A percentile compares a stretch with the other conserved stretches of the same genome.
These are phyloP conservation scores for Poa pratensis DNA, from an alignment of 176 grass and related monocot genomes.

Conservation along the genomic window DNA sequence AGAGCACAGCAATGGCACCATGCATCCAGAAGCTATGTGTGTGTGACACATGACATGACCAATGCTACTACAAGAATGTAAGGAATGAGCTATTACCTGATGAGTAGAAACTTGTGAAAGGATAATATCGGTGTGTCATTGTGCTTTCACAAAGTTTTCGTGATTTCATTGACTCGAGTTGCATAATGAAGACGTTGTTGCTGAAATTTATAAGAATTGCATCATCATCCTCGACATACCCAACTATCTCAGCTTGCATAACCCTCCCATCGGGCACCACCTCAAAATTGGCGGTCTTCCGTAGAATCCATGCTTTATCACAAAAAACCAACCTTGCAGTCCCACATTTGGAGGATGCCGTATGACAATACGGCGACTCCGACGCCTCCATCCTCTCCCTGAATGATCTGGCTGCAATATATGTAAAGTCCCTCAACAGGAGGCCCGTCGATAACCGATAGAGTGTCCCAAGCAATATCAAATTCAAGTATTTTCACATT, in stretches of 20 bases:
- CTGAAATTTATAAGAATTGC: neutral
- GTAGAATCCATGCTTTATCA: neutral
- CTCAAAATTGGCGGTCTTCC: neutral
- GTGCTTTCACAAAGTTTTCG: neutral
- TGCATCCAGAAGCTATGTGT: too few relatives aligned
- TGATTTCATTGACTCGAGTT: neutral
- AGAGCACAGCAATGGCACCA: too few relatives aligned
- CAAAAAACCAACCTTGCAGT: neutral
- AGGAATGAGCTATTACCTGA: neutral
- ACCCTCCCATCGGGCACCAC: neutral
- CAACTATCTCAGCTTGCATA: neutral
- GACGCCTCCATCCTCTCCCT: neutral
- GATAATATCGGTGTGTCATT: neutral
- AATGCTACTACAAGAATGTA: neutral
- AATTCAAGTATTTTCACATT: neutral
- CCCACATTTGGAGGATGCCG: neutral
- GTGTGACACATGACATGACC: neutral
- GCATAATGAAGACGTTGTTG: neutral
- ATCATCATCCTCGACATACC: neutral
- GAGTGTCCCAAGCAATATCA: neutral
- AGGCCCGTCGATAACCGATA: neutral
- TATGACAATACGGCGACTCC: neutral
- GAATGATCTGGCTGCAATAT: neutral
- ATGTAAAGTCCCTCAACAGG: neutral
- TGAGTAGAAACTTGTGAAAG: neutral